Conservation (phyloP, 2,329 filamentous ascomycete genomes). For the Aspergillus quadricinctus region DNA sequence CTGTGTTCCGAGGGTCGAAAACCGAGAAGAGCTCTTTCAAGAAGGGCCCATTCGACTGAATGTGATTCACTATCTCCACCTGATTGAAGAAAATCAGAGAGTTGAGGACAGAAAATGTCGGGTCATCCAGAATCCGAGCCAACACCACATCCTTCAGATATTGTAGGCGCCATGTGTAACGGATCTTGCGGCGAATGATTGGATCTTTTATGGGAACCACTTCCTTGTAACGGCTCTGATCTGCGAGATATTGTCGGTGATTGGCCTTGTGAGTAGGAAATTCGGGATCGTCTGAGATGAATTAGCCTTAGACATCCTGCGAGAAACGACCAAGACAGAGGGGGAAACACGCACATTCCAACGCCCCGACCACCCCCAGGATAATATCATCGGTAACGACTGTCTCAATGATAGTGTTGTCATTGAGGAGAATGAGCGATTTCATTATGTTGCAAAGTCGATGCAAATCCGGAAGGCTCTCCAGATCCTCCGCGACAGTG, state of each 20-base stretch:
- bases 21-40: slow-evolving; percentile 83
- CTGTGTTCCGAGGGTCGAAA: slow-evolving; percentile 62
- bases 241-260: slow-evolving; percentile 86
- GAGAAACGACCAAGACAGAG: background rate
- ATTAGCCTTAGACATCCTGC: slow-evolving; percentile 26
- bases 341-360: slow-evolving; percentile 63
- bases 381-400: slow-evolving; percentile 87
- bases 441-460: slow-evolving; percentile 98
- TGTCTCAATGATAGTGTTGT: slow-evolving; percentile 89
- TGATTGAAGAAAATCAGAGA: slow-evolving; percentile 99
- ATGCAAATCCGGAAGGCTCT: slow-evolving; percentile 81
- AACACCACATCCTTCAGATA: slow-evolving; percentile 99
- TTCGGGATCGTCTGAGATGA: slow-evolving; percentile 72
- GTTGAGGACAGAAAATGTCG: slow-evolving; percentile 95
- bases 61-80: slow-evolving; percentile 91
- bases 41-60: slow-evolving; percentile 77
- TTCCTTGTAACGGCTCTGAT: slow-evolving; percentile 89
- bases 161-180: slow-evolving; percentile 90
- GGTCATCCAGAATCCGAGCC: slow-evolving; percentile 91
- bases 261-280: slow-evolving; percentile 98
- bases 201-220: slow-evolving; percentile 88
- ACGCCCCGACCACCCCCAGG: slow-evolving; percentile 84
- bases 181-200: slow-evolving; percentile 80
- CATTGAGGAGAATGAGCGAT: slow-evolving; percentile 87
- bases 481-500: slow-evolving; percentile 82